phyloP scores from a whole-genome alignment of 108 stramenopile genomes.

The Conticribra weissflogii region DNA sequence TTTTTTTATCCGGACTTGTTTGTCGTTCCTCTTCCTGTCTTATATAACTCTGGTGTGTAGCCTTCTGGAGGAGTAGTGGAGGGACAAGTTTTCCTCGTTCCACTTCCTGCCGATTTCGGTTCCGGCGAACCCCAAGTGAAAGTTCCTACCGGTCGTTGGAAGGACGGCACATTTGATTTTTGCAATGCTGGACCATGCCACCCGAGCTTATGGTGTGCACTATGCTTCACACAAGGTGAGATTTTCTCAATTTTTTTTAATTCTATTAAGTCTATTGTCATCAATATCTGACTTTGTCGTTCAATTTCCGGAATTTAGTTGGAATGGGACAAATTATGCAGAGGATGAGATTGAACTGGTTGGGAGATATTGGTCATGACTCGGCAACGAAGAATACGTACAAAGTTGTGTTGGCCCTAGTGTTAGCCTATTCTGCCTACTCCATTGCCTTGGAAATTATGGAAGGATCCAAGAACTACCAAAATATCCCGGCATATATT shows the following conservation, averaged over 20 bases:
- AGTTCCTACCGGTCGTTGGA: slow-evolving; percentile 81
- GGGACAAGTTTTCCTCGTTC: slow-evolving; percentile 74
- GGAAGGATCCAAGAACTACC: slow-evolving; percentile 35
- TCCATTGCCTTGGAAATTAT: slow-evolving; percentile 55
- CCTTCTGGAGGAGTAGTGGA: slow-evolving; percentile 79
- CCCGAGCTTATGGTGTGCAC: slow-evolving; percentile 69
- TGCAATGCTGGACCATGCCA: slow-evolving; percentile 66
- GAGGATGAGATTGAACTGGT: slow-evolving; percentile 81
- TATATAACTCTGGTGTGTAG: neutral
- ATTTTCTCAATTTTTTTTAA: neutral
- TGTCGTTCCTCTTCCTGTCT: neutral
- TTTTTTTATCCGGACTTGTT: neutral
- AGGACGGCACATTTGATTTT: slow-evolving; percentile 77
- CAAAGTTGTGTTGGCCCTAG: slow-evolving; percentile 62
- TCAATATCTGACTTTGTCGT: neutral
- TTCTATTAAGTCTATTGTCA: neutral
- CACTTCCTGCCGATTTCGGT: slow-evolving; percentile 56
- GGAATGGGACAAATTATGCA: slow-evolving; percentile 84
- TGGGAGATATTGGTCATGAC: slow-evolving; percentile 62
- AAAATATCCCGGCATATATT: slow-evolving; percentile 48
- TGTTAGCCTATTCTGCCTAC: slow-evolving; percentile 62
- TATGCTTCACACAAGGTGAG: slow-evolving; percentile 69
- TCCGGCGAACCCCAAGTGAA: slow-evolving; percentile 45
- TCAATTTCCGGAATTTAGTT: slow-evolving; percentile 25
- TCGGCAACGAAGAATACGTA: slow-evolving; percentile 65